Conservation (phyloP, 2,329 filamentous ascomycete genomes). For the Blastomyces parvus region DNA sequence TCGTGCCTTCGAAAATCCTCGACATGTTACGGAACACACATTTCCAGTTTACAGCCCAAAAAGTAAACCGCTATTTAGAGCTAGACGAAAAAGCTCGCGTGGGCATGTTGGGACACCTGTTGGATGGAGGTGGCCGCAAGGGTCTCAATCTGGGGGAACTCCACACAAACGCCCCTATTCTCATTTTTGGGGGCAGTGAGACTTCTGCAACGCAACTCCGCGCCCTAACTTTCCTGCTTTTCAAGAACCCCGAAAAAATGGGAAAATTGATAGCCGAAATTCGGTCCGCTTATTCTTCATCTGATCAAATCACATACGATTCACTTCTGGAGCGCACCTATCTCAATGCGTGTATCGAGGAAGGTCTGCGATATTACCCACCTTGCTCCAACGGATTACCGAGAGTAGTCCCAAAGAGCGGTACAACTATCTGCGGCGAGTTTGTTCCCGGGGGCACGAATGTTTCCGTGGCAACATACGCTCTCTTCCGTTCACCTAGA, state of each 20-base stretch:
- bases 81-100: neutral
- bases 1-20: constrained; percentile 7
- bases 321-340: constrained; percentile 17
- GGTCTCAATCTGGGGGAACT: constrained; percentile 8
- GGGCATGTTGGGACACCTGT: constrained; percentile 5
- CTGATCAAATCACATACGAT: constrained; percentile 17
- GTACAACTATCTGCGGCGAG: constrained; percentile 20
- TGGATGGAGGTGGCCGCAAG: constrained; percentile 6
- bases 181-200: constrained; percentile 21
- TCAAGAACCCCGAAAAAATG: constrained; percentile 18
- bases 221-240: constrained; percentile 20
- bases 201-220: constrained; percentile 19
- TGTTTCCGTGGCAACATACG: constrained; percentile 22
- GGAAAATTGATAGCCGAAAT: constrained; percentile 21
- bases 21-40: constrained; percentile 1
- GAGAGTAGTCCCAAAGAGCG: constrained; percentile 23
- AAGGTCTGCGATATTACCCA: constrained; percentile 23
- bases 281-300: constrained; percentile 18
- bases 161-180: constrained; percentile 11
- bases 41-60: constrained; percentile 8
- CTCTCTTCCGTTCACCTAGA: constrained; percentile 23
- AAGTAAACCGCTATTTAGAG: constrained; percentile 6
- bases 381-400: constrained; percentile 25
- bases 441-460: constrained; percentile 21
- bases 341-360: constrained; percentile 22